Evolutionary conservation across 1,284 basidiomycete species (phyloP).

Genomic region (Vanrija sp.): DNA sequence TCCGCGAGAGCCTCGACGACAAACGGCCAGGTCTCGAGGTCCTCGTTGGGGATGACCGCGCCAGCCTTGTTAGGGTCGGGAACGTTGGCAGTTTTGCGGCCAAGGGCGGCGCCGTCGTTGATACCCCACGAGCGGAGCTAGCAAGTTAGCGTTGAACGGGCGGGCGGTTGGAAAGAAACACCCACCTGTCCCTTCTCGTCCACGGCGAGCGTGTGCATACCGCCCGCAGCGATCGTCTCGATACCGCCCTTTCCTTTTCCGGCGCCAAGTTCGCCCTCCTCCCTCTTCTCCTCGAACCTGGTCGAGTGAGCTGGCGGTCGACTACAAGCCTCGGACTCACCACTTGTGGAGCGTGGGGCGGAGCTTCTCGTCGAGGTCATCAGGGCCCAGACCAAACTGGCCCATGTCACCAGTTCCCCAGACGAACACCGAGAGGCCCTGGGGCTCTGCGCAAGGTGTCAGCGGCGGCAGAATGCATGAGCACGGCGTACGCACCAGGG

Average conservation of each 20-base stretch:
- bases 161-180: slow-evolving; percentile 57
- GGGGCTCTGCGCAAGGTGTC: neutral
- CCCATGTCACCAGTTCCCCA: slow-evolving; percentile 84
- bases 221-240: slow-evolving; percentile 71
- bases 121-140: slow-evolving; percentile 84
- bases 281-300: slow-evolving; percentile 47
- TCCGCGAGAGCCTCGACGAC: slow-evolving; percentile 67
- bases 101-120: slow-evolving; percentile 88
- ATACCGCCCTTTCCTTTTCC: slow-evolving; percentile 58
- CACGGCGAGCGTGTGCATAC: slow-evolving; percentile 77
- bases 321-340: slow-evolving; percentile 23
- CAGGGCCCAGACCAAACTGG: slow-evolving; percentile 75
- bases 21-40: slow-evolving; percentile 70
- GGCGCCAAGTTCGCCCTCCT: slow-evolving; percentile 50
- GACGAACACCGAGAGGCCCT: slow-evolving; percentile 57
- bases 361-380: slow-evolving; percentile 62
- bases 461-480: neutral
- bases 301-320: neutral
- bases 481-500: slow-evolving; percentile 20
- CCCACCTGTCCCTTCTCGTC: slow-evolving; percentile 67
- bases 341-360: slow-evolving; percentile 63
- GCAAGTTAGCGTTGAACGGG: slow-evolving; percentile 2
- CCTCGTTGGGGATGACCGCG: slow-evolving; percentile 65
- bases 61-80: slow-evolving; percentile 59
- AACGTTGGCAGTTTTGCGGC: slow-evolving; percentile 69